Conservation (phyloP, 805 yeast species). For the Metschnikowia similis region DNA sequence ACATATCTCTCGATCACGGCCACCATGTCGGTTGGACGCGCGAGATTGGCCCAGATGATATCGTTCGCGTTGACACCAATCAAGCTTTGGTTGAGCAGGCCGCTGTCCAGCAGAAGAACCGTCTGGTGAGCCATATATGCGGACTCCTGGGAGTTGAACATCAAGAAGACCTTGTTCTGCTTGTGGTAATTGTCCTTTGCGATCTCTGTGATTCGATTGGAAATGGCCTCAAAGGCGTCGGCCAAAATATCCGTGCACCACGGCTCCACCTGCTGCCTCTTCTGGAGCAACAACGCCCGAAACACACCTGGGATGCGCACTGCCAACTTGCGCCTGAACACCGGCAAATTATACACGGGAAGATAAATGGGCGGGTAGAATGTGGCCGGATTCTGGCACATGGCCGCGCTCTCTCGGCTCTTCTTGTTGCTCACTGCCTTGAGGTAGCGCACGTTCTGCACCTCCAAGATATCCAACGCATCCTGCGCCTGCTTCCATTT, state of each 20-base stretch:
- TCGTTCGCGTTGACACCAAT: conserved; percentile 62
- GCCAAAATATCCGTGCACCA: conserved; percentile 28
- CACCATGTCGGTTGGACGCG: conserved; percentile 32
- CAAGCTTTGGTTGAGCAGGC: conserved; percentile 39
- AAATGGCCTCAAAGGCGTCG: conserved; percentile 7
- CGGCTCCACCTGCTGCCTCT: conserved; percentile 17
- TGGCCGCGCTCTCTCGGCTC: neutral
- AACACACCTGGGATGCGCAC: conserved; percentile 29
- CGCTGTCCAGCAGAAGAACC: conserved; percentile 39
- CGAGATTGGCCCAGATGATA: conserved; percentile 66
- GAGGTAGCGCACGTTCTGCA: conserved; percentile 5
- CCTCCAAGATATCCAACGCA: conserved; percentile 28
- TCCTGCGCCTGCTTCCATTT: conserved; percentile 21
- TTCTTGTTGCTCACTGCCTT: neutral
- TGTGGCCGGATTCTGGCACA: conserved; percentile 1
- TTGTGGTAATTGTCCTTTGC: conserved; percentile 20
- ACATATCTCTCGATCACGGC: conserved; percentile 38
- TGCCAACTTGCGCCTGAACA: conserved; percentile 17
- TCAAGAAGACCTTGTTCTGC: conserved; percentile 52
- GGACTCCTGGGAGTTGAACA: conserved; percentile 52
- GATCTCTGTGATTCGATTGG: conserved; percentile 6
- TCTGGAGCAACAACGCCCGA: conserved; percentile 22
- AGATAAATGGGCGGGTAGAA: conserved; percentile 35
- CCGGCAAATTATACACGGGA: conserved; percentile 18
- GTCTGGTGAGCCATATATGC: conserved; percentile 66